phyloP scores from a whole-genome alignment of 1,139 yeast species.

The Torulaspora pretoriensis region DNA sequence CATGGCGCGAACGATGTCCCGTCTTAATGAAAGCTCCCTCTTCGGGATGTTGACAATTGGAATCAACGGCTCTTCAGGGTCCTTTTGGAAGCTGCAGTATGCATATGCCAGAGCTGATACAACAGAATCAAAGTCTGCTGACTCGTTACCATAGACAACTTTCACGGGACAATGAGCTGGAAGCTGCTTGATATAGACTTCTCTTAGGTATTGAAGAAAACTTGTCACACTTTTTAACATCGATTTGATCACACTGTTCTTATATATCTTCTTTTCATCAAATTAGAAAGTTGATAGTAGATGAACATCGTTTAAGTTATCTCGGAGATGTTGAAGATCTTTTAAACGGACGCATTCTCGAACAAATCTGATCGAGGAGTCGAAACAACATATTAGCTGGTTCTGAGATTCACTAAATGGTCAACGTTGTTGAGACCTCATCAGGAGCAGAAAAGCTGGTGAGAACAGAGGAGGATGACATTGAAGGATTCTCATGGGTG shows the following conservation, averaged over 20 bases:
- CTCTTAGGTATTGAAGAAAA: constrained; percentile 15
- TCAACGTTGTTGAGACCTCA: constrained; percentile 18
- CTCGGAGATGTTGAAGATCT: background rate
- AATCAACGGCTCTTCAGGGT: constrained; percentile 36
- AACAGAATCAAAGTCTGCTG: constrained; percentile 84
- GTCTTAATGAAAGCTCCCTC: constrained; percentile 61
- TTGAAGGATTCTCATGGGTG: constrained; percentile 24
- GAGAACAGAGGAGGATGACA: constrained; percentile 28
- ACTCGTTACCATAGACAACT: constrained; percentile 80
- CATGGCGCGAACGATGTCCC: constrained; percentile 62
- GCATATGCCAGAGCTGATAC: constrained; percentile 70
- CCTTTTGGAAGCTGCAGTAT: constrained; percentile 43
- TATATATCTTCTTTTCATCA: background rate
- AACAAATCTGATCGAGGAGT: background rate
- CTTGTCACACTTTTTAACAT: constrained; percentile 14
- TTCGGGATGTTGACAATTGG: constrained; percentile 75
- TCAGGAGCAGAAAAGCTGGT: constrained; percentile 22
- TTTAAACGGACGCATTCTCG: background rate
- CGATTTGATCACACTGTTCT: background rate
- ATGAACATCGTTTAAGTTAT: background rate
- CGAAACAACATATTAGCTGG: background rate
- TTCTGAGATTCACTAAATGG: constrained; percentile 18
- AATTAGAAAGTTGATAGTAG: background rate
- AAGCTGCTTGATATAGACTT: constrained; percentile 5
- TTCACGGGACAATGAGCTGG: constrained; percentile 12